Conservation (phyloP, 2,329 filamentous ascomycete species). For the Xylariaceae sp. region DNA sequence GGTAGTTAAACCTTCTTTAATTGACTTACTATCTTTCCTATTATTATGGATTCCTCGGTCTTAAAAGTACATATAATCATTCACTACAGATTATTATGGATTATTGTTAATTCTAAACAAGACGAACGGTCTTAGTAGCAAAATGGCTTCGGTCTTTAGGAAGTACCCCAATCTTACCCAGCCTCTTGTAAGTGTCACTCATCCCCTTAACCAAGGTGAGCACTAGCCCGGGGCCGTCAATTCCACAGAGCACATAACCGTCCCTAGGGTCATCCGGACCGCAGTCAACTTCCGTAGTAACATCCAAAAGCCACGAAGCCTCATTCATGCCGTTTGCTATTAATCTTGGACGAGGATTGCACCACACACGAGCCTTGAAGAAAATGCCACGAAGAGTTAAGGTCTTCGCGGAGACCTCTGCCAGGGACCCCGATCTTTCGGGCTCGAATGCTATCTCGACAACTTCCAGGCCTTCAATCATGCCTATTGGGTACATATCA, state of each 20-base stretch:
- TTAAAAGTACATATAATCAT: no score
- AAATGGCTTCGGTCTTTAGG: neutral
- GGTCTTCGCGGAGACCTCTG: neutral
- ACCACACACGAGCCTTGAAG: neutral
- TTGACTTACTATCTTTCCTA: no score
- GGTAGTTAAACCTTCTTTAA: no score
- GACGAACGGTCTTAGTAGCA: neutral
- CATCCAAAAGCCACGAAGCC: neutral
- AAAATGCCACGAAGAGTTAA: neutral
- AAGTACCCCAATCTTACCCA: neutral
- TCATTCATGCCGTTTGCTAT: neutral
- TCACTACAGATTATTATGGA: no score
- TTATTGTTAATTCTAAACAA: neutral
- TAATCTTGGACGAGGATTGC: neutral
- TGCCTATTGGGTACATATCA: neutral
- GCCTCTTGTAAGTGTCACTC: neutral
- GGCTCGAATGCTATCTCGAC: slow-evolving; percentile 3
- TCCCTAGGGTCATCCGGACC: neutral
- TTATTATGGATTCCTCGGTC: no score
- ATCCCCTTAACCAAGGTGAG: neutral
- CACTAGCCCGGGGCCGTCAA: neutral
- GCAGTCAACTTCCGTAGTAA: neutral
- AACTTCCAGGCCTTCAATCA: slow-evolving; percentile 15
- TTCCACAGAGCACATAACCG: neutral
- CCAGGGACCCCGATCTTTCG: neutral